Evolutionary conservation across 495 filamentous ascomycete genomes (phyloP), one percentile per base, ranked within the genome.

Genomic region (Cercophora samala): DNA sequence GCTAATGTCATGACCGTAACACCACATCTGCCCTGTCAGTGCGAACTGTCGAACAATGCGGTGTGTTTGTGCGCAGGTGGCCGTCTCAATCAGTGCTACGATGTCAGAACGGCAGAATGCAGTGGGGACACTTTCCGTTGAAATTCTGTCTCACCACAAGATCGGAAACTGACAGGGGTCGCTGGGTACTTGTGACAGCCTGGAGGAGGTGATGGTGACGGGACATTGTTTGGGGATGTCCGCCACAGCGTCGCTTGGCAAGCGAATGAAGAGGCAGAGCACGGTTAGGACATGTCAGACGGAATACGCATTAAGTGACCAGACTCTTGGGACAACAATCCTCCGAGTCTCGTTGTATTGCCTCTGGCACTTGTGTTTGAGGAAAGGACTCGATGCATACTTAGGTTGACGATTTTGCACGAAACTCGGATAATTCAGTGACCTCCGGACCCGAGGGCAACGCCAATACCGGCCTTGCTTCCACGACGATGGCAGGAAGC

Each of bases 201-300:
- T 67, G 70, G 65, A 58, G 19, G 18, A 62, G 46, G 53, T 62
- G 65, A 24, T n/a, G 18, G 32, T 23, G 67, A 18, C 26, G 72
- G 71, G 73, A 74, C 66, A 73, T 75, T 69, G 60, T 26, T 73
- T 75, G 74, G 74, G 74, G 74, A 76, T 76, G 74, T 76, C 74
- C 74, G 74, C 63, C 42, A 58, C 25, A 13, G 21, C 62, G 61
- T 68, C 29, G 52, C 56, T 42, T 68, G 63, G 37, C 53, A 65
- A 65, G 63, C 62, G 64, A 66, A 58, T 58, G 53, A 70, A 64
- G 64, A 59, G 53, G 52, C 63, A 37, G 51, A 58, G 62, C 55
- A 19, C 37, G 53, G 19, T 5, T 1, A 21, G 6, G 22, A 25
- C 60, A 58, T 60, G 61, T 21, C 59, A 46, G 19, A 46, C 37